Conservation (phyloP, 2,329 filamentous ascomycete species). For the Colletotrichum sp. region DNA sequence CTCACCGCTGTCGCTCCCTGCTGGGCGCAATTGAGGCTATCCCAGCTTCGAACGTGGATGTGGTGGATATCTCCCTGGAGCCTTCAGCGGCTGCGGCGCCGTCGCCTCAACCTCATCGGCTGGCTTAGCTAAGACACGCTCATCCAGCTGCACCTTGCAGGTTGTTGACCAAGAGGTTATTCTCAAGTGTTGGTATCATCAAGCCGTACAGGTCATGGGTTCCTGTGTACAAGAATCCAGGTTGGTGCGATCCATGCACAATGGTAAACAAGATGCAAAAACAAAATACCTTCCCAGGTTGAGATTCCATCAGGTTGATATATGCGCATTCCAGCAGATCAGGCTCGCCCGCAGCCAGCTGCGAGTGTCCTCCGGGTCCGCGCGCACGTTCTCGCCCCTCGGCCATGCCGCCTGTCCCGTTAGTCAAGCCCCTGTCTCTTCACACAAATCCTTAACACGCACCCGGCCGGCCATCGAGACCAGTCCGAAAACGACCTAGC, state of each 20-base stretch:
- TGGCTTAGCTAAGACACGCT: background rate
- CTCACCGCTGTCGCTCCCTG: background rate
- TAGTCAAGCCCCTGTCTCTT: background rate
- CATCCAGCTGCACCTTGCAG: background rate
- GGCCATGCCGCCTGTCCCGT: background rate
- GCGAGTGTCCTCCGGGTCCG: background rate
- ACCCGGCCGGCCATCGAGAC: background rate
- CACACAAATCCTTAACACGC: background rate
- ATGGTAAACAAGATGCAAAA: background rate
- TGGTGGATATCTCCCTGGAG: background rate
- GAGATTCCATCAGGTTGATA: background rate
- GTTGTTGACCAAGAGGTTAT: background rate
- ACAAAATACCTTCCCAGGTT: background rate
- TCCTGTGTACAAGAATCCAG: background rate
- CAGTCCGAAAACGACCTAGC: constrained; percentile 16
- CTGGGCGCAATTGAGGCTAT: constrained; percentile 11
- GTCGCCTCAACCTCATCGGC: background rate
- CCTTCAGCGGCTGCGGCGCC: constrained; percentile 12
- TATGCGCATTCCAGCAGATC: background rate
- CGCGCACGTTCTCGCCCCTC: constrained; percentile 13
- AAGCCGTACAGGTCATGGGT: background rate
- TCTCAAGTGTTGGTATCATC: background rate
- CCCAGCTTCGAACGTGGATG: background rate
- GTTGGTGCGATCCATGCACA: background rate
- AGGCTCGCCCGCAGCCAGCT: background rate